Conservation (phyloP, 129 eudicot genomes). For the Glebionis coronaria region DNA sequence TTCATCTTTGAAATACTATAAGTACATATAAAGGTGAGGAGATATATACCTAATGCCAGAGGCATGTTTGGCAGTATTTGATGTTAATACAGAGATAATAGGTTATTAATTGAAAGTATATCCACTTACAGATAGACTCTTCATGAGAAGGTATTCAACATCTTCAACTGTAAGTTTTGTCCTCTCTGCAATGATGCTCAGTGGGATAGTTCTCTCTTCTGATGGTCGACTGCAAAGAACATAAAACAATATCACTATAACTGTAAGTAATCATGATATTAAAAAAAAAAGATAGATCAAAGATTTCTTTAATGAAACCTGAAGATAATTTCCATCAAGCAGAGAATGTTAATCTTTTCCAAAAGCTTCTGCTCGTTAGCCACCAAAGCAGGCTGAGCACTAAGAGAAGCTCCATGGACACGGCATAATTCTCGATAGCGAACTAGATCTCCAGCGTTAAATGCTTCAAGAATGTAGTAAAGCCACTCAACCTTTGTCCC, state of each 20-base stretch:
- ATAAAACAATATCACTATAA: too few species aligned
- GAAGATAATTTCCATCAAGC: slow-evolving; percentile 96
- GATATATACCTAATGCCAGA: too few species aligned
- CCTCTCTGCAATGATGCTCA: slow-evolving; percentile 78
- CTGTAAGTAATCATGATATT: too few species aligned
- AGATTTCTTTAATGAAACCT: slow-evolving; percentile 35
- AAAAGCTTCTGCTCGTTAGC: slow-evolving; percentile 83
- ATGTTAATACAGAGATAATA: neutral
- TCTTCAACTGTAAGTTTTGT: slow-evolving; percentile 82
- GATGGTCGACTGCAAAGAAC: slow-evolving; percentile 79
- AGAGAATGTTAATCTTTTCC: slow-evolving; percentile 93
- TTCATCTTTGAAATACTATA: too few species aligned
- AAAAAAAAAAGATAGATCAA: too few species aligned
- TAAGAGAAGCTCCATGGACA: slow-evolving; percentile 75
- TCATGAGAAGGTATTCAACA: slow-evolving; percentile 93
- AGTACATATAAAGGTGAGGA: too few species aligned
- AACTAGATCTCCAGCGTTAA: slow-evolving; percentile 82
- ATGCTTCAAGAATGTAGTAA: slow-evolving; percentile 88
- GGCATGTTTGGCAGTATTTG: too few species aligned
- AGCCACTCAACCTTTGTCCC: slow-evolving; percentile 97
- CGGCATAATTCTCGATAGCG: slow-evolving; percentile 85
- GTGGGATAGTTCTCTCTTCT: slow-evolving; percentile 85
- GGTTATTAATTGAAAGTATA: neutral
- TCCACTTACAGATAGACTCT: slow-evolving; percentile 86
- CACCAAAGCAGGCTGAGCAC: slow-evolving; percentile 83